Base-by-base conservation (phyloP, 352 stramenopile species). In the Globisporangium okanoganense region DNA sequence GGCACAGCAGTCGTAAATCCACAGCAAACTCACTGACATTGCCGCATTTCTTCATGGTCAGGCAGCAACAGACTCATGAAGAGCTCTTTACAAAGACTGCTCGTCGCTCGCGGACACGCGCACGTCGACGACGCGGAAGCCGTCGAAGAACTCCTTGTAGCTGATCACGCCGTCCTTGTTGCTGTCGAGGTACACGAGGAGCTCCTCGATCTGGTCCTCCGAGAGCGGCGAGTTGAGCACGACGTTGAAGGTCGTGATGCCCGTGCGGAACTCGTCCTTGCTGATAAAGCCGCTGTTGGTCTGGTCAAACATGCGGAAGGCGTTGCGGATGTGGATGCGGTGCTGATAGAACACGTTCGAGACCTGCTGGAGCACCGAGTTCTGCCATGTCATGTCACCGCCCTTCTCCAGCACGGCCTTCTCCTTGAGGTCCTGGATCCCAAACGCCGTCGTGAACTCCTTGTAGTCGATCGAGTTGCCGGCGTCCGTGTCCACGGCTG, bases 311-410 rank as follows among this genome's bases (percentile, higher is more conserved):
- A 96, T 94, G 24, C 91, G 87, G 66, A 97, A 98, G 24, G 92
- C 89, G 57, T 92, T 89, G 55, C 86, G 87, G 58, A 98, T 92
- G 73, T 97, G 90, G 54, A 96, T 95, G 24, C 92, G 83, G 65
- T 97, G 91, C 78, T 98, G 91, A 67, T 96, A 98, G 62, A 98
- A 92, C 54, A 97, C 92, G 69, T 97, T 97, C 41, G 92, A 94
- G 31, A 98, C 88, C 56, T 97, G 87, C 67, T 98, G 91, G 38
- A 98, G 75, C 47, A 98, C 85, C 16, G 88, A 79, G 62, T 97
- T 90, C 71, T 97, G 88, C 92, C 92, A 98, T 68, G 76, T 95
- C 71, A 85, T 66, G 62, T 83, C 82, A 25, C 40, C 40, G 7
- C 80, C 82, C 24, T 75, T 78, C 29, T 75, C 78, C 1, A 88